These are phyloP conservation scores for Leptographium flavum DNA, from an alignment of 2,329 filamentous ascomycete species.

Conservation along the genomic window DNA sequence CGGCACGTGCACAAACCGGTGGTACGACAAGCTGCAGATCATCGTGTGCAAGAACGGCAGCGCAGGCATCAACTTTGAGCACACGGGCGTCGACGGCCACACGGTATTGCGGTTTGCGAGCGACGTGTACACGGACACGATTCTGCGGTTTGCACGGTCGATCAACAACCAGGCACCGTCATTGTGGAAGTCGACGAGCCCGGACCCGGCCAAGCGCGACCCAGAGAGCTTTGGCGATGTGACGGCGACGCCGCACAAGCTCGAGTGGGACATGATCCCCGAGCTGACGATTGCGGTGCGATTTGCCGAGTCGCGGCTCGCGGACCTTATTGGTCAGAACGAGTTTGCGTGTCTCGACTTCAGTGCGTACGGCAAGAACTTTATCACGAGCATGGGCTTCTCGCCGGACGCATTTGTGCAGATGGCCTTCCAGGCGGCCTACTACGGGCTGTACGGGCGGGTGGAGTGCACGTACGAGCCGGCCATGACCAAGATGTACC, in stretches of 20 bases:
- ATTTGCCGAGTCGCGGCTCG: conserved; percentile 87
- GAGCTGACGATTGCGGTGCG: conserved; percentile 82
- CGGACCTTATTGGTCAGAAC: conserved; percentile 90
- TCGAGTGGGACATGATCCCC: conserved; percentile 95
- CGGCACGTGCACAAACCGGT: conserved; percentile 92
- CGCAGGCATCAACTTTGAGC: conserved; percentile 97
- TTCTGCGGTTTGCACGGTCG: conserved; percentile 82
- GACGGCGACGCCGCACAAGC: conserved; percentile 82
- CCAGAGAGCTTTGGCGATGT: conserved; percentile 87
- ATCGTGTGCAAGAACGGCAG: conserved; percentile 98
- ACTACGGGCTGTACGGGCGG: conserved; percentile 89
- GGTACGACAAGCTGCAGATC: conserved; percentile 98
- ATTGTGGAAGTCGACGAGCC: conserved; percentile 80
- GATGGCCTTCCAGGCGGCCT: conserved; percentile 97
- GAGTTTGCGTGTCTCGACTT: conserved; percentile 93
- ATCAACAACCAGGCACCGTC: conserved; percentile 91
- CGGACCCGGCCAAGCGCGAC: conserved; percentile 84
- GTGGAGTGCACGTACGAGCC: conserved; percentile 95
- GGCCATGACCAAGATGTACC: conserved; percentile 90
- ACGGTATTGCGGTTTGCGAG: conserved; percentile 93
- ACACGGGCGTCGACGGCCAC: conserved; percentile 94
- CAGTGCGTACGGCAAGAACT: conserved; percentile 81
- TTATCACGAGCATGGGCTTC: conserved; percentile 93
- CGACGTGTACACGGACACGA: conserved; percentile 94
- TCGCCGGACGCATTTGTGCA: conserved; percentile 96